phyloP scores from a whole-genome alignment of 352 stramenopile species.

The Phytophthora kernoviae region DNA sequence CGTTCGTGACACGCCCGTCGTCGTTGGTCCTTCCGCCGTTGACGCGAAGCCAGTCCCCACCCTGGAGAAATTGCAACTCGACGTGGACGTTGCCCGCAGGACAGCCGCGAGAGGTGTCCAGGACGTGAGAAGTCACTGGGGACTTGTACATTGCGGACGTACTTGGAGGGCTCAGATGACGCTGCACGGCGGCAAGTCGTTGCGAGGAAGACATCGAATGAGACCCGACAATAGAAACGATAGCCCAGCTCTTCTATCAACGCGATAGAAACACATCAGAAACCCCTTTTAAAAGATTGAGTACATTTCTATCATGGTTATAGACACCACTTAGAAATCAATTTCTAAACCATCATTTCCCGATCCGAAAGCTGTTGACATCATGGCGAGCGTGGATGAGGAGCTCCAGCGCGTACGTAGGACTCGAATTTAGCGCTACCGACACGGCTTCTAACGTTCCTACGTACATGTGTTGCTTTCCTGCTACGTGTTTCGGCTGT shows the following conservation, averaged over 20 bases:
- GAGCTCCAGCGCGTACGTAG: slow-evolving; percentile 59
- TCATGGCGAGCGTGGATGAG: slow-evolving; percentile 32
- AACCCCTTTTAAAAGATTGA: too few species aligned
- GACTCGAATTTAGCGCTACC: neutral
- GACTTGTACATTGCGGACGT: slow-evolving; percentile 47
- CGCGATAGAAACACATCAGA: too few species aligned
- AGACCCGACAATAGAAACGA: neutral
- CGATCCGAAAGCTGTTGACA: slow-evolving; percentile 3
- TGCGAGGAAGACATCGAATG: neutral
- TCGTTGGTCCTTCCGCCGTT: slow-evolving; percentile 61
- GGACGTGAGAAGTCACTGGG: slow-evolving; percentile 86
- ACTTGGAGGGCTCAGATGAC: neutral
- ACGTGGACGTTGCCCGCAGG: slow-evolving; percentile 76
- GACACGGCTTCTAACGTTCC: too few species aligned
- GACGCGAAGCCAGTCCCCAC: slow-evolving; percentile 35
- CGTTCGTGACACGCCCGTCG: slow-evolving; percentile 53
- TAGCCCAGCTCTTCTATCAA: too few species aligned
- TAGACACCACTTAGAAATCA: neutral
- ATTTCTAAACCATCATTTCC: neutral
- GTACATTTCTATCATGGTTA: too few species aligned
- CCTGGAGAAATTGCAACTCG: slow-evolving; percentile 59
- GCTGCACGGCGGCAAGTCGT: too few species aligned
- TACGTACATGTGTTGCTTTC: neutral
- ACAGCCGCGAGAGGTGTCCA: slow-evolving; percentile 81
- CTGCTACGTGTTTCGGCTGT: neutral